Conservation (phyloP, 2,329 filamentous ascomycete genomes). For the Didymella exigua region DNA sequence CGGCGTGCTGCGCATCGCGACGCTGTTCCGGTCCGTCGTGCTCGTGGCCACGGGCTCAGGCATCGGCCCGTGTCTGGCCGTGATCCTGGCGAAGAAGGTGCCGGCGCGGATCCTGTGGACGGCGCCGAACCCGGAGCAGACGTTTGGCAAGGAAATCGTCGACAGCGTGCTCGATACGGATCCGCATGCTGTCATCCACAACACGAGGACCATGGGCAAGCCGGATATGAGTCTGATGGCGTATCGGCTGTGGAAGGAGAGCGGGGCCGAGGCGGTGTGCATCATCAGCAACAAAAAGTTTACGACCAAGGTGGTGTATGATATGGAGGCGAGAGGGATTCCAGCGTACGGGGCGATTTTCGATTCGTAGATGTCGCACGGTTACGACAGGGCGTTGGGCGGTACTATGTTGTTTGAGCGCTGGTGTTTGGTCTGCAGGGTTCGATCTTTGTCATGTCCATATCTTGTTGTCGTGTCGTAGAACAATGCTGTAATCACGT, state of each 20-base stretch:
- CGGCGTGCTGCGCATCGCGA: constrained; percentile 46
- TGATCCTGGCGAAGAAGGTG: constrained; percentile 56
- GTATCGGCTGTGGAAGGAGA: constrained; percentile 59
- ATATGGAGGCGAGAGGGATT: constrained; percentile 69
- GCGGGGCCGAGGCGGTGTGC: constrained; percentile 70
- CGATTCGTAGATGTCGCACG: constrained; percentile 56
- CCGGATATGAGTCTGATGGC: constrained; percentile 67
- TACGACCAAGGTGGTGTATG: constrained; percentile 72
- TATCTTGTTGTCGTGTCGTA: no score
- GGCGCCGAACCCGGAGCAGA: constrained; percentile 66
- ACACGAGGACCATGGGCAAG: constrained; percentile 67
- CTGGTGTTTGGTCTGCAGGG: background rate
- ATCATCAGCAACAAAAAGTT: constrained; percentile 75
- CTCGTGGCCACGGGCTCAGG: constrained; percentile 49
- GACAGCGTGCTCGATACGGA: constrained; percentile 65
- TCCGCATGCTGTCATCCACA: constrained; percentile 69
- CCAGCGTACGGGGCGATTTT: constrained; percentile 77
- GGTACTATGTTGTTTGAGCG: background rate
- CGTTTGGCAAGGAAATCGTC: constrained; percentile 67
- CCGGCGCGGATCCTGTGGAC: constrained; percentile 73
- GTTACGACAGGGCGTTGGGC: background rate
- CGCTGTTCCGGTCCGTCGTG: constrained; percentile 45
- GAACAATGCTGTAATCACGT: no score
- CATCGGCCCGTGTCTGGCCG: constrained; percentile 53
- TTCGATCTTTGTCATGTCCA: no score